Percentiles rank a stretch among this genome's conserved stretches.
Evolutionary conservation across 2,329 filamentous ascomycete species (phyloP).

Genomic region (Paraphoma chrysanthemicola): DNA sequence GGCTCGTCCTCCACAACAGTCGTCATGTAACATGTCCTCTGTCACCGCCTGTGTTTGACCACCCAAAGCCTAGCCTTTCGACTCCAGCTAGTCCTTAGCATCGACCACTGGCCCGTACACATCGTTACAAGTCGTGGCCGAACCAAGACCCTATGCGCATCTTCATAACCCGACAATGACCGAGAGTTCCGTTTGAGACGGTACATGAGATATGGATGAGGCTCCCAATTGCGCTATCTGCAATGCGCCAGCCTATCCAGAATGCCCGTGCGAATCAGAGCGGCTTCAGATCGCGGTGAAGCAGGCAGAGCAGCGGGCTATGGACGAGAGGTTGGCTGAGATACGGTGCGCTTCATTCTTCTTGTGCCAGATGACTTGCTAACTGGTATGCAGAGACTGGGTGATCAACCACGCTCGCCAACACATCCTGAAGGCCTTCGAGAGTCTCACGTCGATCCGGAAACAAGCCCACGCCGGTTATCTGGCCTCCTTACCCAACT

Average conservation of each 20-base stretch:
- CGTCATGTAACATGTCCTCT: slow-evolving; percentile 47
- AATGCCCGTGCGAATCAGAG: slow-evolving; percentile 50
- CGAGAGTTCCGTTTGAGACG: slow-evolving; percentile 30
- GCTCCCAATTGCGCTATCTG: slow-evolving; percentile 51
- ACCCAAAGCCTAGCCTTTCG: slow-evolving; percentile 29
- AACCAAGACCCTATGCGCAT: slow-evolving; percentile 1
- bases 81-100: slow-evolving; percentile 23
- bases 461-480: slow-evolving; percentile 52
- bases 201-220: slow-evolving; percentile 44
- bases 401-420: slow-evolving; percentile 54
- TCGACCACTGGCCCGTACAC: too few species aligned
- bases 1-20: slow-evolving; percentile 28
- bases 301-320: slow-evolving; percentile 47
- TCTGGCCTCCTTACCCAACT: slow-evolving; percentile 54
- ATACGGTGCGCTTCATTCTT: slow-evolving; percentile 35
- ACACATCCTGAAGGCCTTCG: slow-evolving; percentile 54
- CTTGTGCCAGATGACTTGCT: slow-evolving; percentile 10
- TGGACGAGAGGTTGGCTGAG: slow-evolving; percentile 44
- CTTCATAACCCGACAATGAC: slow-evolving; percentile 35
- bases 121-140: slow-evolving; percentile 8
- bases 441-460: slow-evolving; percentile 49
- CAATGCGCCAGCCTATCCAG: slow-evolving; percentile 47
- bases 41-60: slow-evolving; percentile 46
- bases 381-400: slow-evolving; percentile 51
- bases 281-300: slow-evolving; percentile 49